These are phyloP conservation scores for Phytophthora quininea DNA, from an alignment of 352 stramenopile genomes.

Conservation along the genomic window DNA sequence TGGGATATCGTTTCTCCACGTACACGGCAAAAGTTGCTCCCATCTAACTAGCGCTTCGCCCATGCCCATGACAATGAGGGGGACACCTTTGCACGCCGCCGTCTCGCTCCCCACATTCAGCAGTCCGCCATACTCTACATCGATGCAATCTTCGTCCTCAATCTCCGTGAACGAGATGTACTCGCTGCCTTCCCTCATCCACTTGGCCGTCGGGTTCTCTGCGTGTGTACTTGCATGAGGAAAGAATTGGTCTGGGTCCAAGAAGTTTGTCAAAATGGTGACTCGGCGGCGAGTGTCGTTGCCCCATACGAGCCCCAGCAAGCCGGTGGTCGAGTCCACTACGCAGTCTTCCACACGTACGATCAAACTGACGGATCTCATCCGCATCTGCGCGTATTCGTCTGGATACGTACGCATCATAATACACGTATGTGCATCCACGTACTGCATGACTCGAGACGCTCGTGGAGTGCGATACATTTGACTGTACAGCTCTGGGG, in stretches of 20 bases:
- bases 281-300: conserved; percentile 29
- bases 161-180: conserved; percentile 50
- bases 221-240: conserved; percentile 19
- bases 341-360: conserved; percentile 39
- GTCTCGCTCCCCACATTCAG: conserved; percentile 35
- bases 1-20: background rate
- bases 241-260: conserved; percentile 40
- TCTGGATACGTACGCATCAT: conserved; percentile 51
- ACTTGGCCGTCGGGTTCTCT: conserved; percentile 22
- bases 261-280: conserved; percentile 31
- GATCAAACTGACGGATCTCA: conserved; percentile 39
- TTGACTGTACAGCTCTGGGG: conserved; percentile 41
- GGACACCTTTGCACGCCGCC: conserved; percentile 27
- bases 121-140: conserved; percentile 46
- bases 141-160: conserved; percentile 36
- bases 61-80: conserved; percentile 37
- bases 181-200: conserved; percentile 43
- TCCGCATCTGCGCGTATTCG: conserved; percentile 36
- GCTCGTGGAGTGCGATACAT: conserved; percentile 48
- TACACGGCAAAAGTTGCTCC: conserved; percentile 13
- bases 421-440: conserved; percentile 46
- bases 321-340: conserved; percentile 17
- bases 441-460: conserved; percentile 45
- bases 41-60: conserved; percentile 30
- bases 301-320: conserved; percentile 9